Evolutionary conservation across 73 alveolate genomes (phyloP).

Genomic region (Durusdinium trenchii): DNA sequence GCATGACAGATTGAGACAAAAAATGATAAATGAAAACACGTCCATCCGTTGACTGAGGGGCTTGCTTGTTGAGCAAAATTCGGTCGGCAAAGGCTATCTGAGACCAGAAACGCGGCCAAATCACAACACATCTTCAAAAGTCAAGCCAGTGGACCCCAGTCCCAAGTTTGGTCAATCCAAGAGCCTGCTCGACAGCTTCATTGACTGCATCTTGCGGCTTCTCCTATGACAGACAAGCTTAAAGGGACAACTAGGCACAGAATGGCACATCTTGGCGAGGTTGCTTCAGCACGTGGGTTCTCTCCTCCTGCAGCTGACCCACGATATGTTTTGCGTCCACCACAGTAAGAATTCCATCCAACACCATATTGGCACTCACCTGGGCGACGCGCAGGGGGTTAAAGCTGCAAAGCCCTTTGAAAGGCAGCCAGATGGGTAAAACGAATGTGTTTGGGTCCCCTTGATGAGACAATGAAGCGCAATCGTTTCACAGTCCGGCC

Average conservation of each 20-base stretch:
- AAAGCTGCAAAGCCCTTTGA: too few species aligned
- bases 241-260: background rate
- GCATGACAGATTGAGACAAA: background rate
- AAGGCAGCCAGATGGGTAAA: too few species aligned
- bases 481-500: too few species aligned
- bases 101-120: background rate
- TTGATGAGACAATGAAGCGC: too few species aligned
- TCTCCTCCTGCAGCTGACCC: constrained; percentile 90
- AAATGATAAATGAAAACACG: too few species aligned
- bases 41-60: background rate
- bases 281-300: constrained; percentile 2
- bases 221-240: background rate
- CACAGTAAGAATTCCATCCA: constrained; percentile 87
- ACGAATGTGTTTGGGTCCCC: too few species aligned
- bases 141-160: background rate
- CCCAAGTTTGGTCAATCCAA: background rate
- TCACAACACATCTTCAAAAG: background rate
- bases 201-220: constrained; percentile 79
- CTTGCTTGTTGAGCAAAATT: constrained; percentile 73
- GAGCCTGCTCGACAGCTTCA: constrained; percentile 90
- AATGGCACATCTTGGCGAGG: background rate
- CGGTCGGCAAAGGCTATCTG: constrained; percentile 92
- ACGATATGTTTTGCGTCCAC: constrained; percentile 84
- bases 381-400: too few species aligned
- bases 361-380: constrained; percentile 74